Base-by-base conservation (phyloP, 2,329 filamentous ascomycete species). In the Colletotrichum abscissum region DNA sequence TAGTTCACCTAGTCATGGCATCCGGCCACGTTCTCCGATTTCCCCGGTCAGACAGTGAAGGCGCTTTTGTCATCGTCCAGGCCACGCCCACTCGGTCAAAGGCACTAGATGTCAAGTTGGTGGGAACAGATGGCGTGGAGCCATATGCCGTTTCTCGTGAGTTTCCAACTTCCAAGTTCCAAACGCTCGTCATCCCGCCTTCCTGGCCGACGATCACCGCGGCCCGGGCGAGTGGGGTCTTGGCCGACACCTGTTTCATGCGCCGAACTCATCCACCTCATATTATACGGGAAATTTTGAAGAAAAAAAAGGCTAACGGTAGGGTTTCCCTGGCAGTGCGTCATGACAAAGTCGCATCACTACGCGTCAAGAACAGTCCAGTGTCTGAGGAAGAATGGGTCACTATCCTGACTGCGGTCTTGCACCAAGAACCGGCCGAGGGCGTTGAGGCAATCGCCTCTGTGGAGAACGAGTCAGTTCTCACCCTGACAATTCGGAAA, bases 311-410 rank as follows among this genome's bases (percentile, higher is more conserved):
- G 28, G 49, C 73, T 75, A 69, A 75, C 46, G 58, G 24, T 28
- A 54, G 52, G 22, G 38, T 66, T 38, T 68, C 56, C 56, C 77
- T 59, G 63, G 67, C 70, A 69, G 70, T 74, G 73, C 72, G 74
- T 75, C 90, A 92, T 72, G 87, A 86, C 76, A 85, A 84, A 49
- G 81, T 90, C 64, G 82, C 85, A 49, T 86, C 87, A 9, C 84
- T 92, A 60, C 89, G 87, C 75, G 83, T 86, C 30, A 85, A 86
- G 77, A 89, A 87, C 75, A 88, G 86, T 63, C 85, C 86, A n/a
- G 88, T 88, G 73, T 85, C 87, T 26, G 83, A 89, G 70, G 84
- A 87, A n/a, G 92, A 95, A 80, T 95, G 93, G 93, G 87, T 91
- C 79, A 78, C 81, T 16, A 88, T 93, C 63, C 82, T 95, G 22